phyloP scores from a whole-genome alignment of 768 basidiomycete species.

The Asterophora lycoperdoides region DNA sequence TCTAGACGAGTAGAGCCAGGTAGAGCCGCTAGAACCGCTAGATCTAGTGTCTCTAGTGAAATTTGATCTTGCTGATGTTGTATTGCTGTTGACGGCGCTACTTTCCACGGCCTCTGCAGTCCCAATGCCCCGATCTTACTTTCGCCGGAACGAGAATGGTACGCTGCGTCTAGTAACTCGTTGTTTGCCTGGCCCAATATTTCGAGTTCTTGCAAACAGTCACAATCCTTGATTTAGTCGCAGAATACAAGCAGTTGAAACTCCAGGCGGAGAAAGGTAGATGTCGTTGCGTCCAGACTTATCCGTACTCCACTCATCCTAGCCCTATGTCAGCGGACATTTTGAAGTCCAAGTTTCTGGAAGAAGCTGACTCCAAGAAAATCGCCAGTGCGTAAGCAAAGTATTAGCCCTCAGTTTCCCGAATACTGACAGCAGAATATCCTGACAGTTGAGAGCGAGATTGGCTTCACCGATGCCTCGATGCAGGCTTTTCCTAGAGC shows the following conservation, averaged over 20 bases:
- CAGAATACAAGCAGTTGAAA: conserved; percentile 11
- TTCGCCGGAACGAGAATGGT: conserved; percentile 12
- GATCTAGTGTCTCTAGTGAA: too few relatives aligned
- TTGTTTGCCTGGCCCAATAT: not conserved
- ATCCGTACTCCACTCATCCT: not conserved
- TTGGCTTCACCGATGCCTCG: conserved; percentile 6
- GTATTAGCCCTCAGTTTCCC: too few relatives aligned
- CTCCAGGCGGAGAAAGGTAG: conserved; percentile 7
- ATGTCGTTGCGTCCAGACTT: not conserved
- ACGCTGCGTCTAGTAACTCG: not conserved
- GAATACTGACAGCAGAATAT: not conserved
- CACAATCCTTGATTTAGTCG: conserved; percentile 12
- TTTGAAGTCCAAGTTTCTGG: not conserved
- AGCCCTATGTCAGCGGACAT: not conserved
- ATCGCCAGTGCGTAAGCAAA: conserved; percentile 5
- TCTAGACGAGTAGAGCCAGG: too few relatives aligned
- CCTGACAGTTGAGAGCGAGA: conserved; percentile 4
- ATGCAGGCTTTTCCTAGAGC: not conserved
- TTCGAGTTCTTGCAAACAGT: not conserved
- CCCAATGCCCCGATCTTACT: not conserved
- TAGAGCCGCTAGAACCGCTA: too few relatives aligned
- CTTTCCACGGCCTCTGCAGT: conserved; percentile 4
- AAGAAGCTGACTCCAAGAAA: conserved; percentile 8
- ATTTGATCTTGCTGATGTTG: too few relatives aligned
- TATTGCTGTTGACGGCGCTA: conserved; percentile 17